Base-by-base conservation (phyloP, 1,284 basidiomycete genomes). In the Puccinia triticina region DNA sequence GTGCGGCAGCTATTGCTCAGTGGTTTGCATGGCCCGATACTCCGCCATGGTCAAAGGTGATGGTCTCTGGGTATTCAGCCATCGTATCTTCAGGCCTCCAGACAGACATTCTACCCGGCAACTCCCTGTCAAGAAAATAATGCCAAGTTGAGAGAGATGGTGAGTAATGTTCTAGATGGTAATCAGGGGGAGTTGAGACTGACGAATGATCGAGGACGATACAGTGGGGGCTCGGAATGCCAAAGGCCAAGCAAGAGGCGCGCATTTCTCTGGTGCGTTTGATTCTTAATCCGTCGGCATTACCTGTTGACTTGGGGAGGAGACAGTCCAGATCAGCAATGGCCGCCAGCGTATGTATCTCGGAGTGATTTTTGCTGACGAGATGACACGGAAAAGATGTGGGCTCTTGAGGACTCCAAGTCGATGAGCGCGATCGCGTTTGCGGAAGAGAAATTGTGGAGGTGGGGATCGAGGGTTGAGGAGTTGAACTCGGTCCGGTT, bases 21-120 rank as follows among this genome's bases (percentile, higher is more conserved):
- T 82, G 80, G 50, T 75, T 82, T 26, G 48, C 34, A 67, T 82
- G 80, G 18, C 80, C 72, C 29, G 80, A 82, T 23, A 82, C 43
- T 21, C 80, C 80, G 26, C 75, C 59, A 55, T 82, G 80, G 46
- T 82, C 73, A 46, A 82, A 82, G 18, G 80, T 82, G 7, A 82
- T 75, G 40, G 76, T 64, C 80, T 76, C n/a, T n/a, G n/a, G n/a
- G 50, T 37, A 75, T 55, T 82, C 80, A 10, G 40, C 26, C 16
- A 82, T 82, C 21, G 48, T 82, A 0, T 50, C 34, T 46, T 82
- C 72, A 16, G 80, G 59, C 80, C 80, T 75, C 80, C 80, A 82
- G 3, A 82, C 80, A 10, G 71, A 67, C 80, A 82, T 82, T 53
- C 80, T 76, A 40, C 76, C 80, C 11, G 59, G 73, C 18, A 82